Evolutionary conservation across 805 yeast species (phyloP), one percentile per base, ranked within the genome.

Genomic region (Candida ipomoeae): DNA sequence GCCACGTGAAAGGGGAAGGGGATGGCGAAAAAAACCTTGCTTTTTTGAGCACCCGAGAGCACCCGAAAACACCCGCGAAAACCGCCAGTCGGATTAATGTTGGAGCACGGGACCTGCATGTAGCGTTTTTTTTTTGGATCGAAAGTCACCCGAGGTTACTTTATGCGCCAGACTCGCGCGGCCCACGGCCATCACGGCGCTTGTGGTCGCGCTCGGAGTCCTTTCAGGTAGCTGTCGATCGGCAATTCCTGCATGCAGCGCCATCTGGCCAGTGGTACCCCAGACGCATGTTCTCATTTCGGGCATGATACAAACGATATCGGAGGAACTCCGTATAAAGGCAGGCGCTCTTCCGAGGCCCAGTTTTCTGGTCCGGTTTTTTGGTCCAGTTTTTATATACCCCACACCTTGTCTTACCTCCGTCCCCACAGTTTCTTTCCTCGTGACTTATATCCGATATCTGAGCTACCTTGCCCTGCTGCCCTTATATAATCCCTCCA

Each of bases 221-320:
- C 46, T 14, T 44, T 44, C 40, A 17, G 46, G 40, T 34, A 40
- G 29, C 40, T 23, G 15, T 17, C 23, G 23, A 42, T 36, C 20
- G 40, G 51, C 47, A 31, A 14, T 32, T 38, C 35, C 56, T 23
- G 52, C 47, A 36, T 34, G 10, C 26, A 42, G 31, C 5, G 23
- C 5, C 44, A 21, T 40, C 42, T 39, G 46, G 42, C 40, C 45
- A 52, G 33, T 46, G 42, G 55, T 58, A 58, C 61, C 61, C 61
- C 61, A 58, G 61, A 58, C 53, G 57, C 57, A 49, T 49, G 49
- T 23, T 36, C 51, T 46, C 40, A 18, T 49, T 52, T 52, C 56
- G 56, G 57, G 47, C 51, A 40, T 49, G 54, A 40, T 42, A 52
- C 55, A 50, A 45, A 47, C 52, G 57, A 48, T 52, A 50, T 37